Percentiles rank a stretch among this genome's conserved stretches.
These are phyloP conservation scores for Yamadazyma akitaensis DNA, from an alignment of 805 yeast species.

Conservation along the genomic window DNA sequence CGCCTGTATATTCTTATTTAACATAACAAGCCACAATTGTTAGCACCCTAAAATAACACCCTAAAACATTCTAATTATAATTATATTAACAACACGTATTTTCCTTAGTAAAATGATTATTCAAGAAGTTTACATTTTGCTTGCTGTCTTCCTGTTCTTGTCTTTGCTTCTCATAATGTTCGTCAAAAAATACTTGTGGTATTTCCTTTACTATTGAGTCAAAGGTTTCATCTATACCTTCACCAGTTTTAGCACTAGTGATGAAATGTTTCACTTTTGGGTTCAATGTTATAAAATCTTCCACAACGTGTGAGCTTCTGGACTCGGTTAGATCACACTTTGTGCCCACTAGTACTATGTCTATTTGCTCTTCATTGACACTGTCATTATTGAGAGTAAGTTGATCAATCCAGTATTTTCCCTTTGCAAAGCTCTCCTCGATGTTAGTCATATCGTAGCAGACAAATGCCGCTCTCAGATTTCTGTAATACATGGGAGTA, in stretches of 20 bases:
- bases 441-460: slow-evolving; percentile 75
- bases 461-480: slow-evolving; percentile 69
- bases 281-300: slow-evolving; percentile 17
- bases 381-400: slow-evolving; percentile 33
- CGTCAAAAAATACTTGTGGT: slow-evolving; percentile 28
- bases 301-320: slow-evolving; percentile 8
- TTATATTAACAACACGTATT: slow-evolving; percentile 8
- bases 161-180: slow-evolving; percentile 8
- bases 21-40: too few species aligned
- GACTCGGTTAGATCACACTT: slow-evolving; percentile 59
- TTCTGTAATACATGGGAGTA: slow-evolving; percentile 82
- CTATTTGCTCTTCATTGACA: slow-evolving; percentile 21
- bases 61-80: not conserved
- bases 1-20: not conserved
- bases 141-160: slow-evolving; percentile 7
- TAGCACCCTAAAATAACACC: not conserved
- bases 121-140: slow-evolving; percentile 9
- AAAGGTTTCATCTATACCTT: slow-evolving; percentile 47
- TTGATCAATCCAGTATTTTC: slow-evolving; percentile 90
- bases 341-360: slow-evolving; percentile 68
- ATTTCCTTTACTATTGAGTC: slow-evolving; percentile 28
- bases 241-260: slow-evolving; percentile 73
- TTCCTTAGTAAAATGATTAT: slow-evolving; percentile 6
- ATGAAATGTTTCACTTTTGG: slow-evolving; percentile 21
- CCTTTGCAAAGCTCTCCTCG: slow-evolving; percentile 53